These are phyloP conservation scores for Yamadazyma philogaea DNA, from an alignment of 805 yeast genomes.

Conservation along the genomic window DNA sequence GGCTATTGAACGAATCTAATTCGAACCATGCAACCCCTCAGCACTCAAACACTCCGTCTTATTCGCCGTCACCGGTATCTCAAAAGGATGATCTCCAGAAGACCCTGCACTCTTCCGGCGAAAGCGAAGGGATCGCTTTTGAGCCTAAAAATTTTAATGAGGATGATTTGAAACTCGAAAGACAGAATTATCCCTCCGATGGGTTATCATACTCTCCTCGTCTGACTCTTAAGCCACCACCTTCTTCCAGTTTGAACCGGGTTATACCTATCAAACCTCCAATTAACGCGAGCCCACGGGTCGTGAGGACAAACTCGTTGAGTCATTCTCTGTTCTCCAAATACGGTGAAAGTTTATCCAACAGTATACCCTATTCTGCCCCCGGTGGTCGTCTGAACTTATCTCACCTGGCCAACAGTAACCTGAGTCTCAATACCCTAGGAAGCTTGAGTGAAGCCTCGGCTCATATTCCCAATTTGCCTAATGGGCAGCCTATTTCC, in stretches of 20 bases:
- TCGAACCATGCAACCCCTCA: conserved; percentile 18
- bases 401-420: conserved; percentile 16
- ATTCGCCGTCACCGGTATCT: conserved; percentile 8
- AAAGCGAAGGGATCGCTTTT: conserved; percentile 14
- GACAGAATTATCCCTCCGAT: not conserved
- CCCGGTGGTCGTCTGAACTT: conserved; percentile 64
- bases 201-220: not conserved
- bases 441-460: conserved; percentile 13
- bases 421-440: conserved; percentile 13
- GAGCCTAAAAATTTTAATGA: conserved; percentile 5
- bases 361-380: conserved; percentile 66
- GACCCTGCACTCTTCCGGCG: conserved; percentile 12
- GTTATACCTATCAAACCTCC: conserved; percentile 20
- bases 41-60: conserved; percentile 14
- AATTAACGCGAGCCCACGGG: conserved; percentile 37
- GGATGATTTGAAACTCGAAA: conserved; percentile 1
- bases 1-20: conserved; percentile 34
- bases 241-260: conserved; percentile 12
- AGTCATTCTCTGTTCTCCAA: conserved; percentile 39
- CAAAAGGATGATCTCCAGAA: conserved; percentile 8
- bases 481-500: conserved; percentile 55
- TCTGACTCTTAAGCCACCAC: not conserved
- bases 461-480: conserved; percentile 44
- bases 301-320: conserved; percentile 37
- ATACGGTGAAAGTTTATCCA: conserved; percentile 46